These are phyloP conservation scores for Apiotrichum akiyoshidainum DNA, from an alignment of 1,284 basidiomycete genomes.

Conservation along the genomic window DNA sequence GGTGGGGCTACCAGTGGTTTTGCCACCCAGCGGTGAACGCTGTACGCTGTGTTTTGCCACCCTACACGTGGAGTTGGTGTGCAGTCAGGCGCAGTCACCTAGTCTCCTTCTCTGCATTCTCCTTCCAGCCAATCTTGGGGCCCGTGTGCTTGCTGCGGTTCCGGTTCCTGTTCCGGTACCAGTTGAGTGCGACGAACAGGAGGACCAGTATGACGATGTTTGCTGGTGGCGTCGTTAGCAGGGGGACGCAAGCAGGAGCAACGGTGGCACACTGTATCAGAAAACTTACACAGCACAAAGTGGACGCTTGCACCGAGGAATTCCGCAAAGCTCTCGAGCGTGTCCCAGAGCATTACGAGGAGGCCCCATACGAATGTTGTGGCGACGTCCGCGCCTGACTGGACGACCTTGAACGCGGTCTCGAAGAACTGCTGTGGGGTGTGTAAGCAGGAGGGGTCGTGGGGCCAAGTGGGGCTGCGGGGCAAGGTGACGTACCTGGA, in stretches of 20 bases:
- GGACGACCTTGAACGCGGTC: slow-evolving; percentile 28
- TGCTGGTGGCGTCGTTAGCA: slow-evolving; percentile 21
- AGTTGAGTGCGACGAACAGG: slow-evolving; percentile 24
- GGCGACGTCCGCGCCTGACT: slow-evolving; percentile 29
- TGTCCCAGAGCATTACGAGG: slow-evolving; percentile 26
- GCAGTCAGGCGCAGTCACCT: too few relatives aligned
- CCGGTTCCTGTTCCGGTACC: slow-evolving; percentile 35
- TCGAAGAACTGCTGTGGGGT: slow-evolving; percentile 33
- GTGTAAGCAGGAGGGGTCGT: not conserved
- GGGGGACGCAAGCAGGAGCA: not conserved
- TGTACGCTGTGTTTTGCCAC: too few relatives aligned
- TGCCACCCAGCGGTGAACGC: too few relatives aligned
- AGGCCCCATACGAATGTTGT: slow-evolving; percentile 33
- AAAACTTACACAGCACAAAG: slow-evolving; percentile 37
- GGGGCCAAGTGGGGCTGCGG: not conserved
- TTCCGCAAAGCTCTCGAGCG: slow-evolving; percentile 32
- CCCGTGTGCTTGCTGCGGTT: slow-evolving; percentile 14
- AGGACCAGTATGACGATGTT: slow-evolving; percentile 40
- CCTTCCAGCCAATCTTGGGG: too few relatives aligned
- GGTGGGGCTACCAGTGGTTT: too few relatives aligned
- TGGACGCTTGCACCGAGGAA: slow-evolving; percentile 38
- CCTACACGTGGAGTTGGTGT: too few relatives aligned
- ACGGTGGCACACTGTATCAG: not conserved
- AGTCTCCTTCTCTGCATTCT: too few relatives aligned
- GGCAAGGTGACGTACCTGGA: slow-evolving; percentile 27